Evolutionary conservation across 2,329 filamentous ascomycete species (phyloP).

Genomic region (Trichothecium roseum): DNA sequence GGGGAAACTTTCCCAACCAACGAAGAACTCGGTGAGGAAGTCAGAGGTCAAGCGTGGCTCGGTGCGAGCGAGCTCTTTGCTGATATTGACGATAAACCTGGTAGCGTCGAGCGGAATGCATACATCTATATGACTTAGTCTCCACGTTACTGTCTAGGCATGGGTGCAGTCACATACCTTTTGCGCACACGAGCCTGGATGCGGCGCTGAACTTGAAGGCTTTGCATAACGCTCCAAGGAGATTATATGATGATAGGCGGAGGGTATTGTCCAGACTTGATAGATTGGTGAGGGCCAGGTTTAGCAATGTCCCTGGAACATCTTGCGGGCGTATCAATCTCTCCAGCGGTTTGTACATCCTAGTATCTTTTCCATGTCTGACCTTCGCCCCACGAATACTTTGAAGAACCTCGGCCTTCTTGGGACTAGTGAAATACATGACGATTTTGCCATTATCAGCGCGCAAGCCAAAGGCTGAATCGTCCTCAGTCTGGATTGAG

Average conservation of each 20-base stretch:
- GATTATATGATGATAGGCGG: conserved; percentile 55
- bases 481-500: conserved; percentile 54
- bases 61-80: conserved; percentile 49
- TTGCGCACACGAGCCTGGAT: conserved; percentile 49
- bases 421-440: conserved; percentile 61
- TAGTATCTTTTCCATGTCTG: conserved; percentile 53
- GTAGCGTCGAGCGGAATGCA: conserved; percentile 53
- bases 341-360: conserved; percentile 51
- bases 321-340: conserved; percentile 59
- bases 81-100: conserved; percentile 55
- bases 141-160: too few species aligned
- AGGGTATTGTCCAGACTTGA: conserved; percentile 50
- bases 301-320: conserved; percentile 58
- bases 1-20: conserved; percentile 60
- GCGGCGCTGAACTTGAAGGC: conserved; percentile 58
- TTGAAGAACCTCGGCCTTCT: conserved; percentile 52
- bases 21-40: conserved; percentile 64
- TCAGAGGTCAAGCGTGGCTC: conserved; percentile 59
- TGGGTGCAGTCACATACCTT: conserved; percentile 30
- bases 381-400: conserved; percentile 52
- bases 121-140: conserved; percentile 35
- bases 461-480: conserved; percentile 55
- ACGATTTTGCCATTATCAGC: conserved; percentile 61
- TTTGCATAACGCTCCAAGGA: conserved; percentile 55
- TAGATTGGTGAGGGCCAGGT: conserved; percentile 57